Percentiles rank a stretch among this genome's conserved stretches.
Evolutionary conservation across 2,329 filamentous ascomycete genomes (phyloP).

Genomic region (Colletotrichum liaoningense): DNA sequence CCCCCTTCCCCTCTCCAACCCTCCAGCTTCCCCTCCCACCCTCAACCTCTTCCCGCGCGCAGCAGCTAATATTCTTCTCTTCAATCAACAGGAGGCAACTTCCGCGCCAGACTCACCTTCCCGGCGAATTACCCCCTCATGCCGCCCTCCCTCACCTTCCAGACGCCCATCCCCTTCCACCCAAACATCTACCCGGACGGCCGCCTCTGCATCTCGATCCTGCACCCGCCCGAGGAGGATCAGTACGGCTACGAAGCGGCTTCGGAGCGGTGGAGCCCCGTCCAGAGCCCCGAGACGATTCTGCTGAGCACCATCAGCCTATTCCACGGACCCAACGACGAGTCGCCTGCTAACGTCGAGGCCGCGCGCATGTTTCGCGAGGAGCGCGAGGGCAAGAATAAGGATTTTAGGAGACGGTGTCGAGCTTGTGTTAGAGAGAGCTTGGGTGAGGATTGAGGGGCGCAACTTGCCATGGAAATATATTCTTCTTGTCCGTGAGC

Average conservation of each 20-base stretch:
- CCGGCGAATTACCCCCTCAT: constrained; percentile 87
- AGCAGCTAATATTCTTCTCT: constrained; percentile 1
- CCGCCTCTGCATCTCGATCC: constrained; percentile 94
- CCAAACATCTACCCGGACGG: constrained; percentile 93
- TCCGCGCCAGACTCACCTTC: constrained; percentile 86
- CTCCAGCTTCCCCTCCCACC: background rate
- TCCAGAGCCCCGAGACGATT: constrained; percentile 96
- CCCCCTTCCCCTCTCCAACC: background rate
- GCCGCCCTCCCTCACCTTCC: constrained; percentile 90
- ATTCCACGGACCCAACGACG: constrained; percentile 92
- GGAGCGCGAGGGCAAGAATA: constrained; percentile 69
- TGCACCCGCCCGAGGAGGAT: constrained; percentile 95
- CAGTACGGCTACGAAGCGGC: constrained; percentile 93
- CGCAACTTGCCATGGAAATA: background rate
- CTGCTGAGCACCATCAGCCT: constrained; percentile 92
- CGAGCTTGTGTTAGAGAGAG: constrained; percentile 85
- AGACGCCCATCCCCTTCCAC: constrained; percentile 86
- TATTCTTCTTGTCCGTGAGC: background rate
- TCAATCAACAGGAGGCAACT: constrained; percentile 79
- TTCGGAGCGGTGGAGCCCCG: constrained; percentile 91
- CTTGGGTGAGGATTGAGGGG: constrained; percentile 73
- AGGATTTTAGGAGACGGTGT: constrained; percentile 83
- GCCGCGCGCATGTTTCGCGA: constrained; percentile 90
- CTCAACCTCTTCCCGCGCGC: background rate
- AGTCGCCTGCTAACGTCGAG: constrained; percentile 95